Base-by-base conservation (phyloP, 257 asterid species). In the Salvia miltiorrhiza region DNA sequence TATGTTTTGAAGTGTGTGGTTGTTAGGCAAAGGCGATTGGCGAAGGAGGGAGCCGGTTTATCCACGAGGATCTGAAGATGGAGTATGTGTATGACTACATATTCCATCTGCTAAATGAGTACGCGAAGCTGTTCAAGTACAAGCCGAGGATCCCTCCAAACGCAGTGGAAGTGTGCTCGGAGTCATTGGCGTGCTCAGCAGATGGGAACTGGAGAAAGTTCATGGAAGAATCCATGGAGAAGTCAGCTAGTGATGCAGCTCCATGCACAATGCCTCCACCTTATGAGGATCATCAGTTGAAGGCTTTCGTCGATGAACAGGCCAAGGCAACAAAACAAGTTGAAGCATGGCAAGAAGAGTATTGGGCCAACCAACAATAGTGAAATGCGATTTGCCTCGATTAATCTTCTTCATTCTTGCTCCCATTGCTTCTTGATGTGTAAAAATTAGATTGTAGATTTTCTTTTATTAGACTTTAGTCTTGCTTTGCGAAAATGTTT, bases 21-120 rank as follows among this genome's bases (percentile, higher is more conserved):
- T 44, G 19, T 41, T 54, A 88, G 98, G 97, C 97, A 57, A 85
- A 77, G 70, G 80, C 80, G 65, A 90, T 93, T 49, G 93, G 98
- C 24, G 84, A 75, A 54, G 73, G 84, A 3, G 98, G 93, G 21
- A 93, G 95, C 83, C 75, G 58, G 6, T 92, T 79, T 26, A 74
- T 84, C 19, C 86, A 82, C 40, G 95, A 93, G 58, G 76, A 70
- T 33, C 77, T 93, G 11, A 70, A 13, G 14, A 85, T 88, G 95
- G 79, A 86, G 66, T 49, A 85, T 59, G 77, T 93, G 5, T 93
- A 93, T 8, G 91, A 84, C 67, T 93, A 90, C 75, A 78, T 80
- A 70, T 82, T 85, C 77, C 97, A 92, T 74, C 78, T 92, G 56
- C 67, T 92, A 5, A 68, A 72, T 41, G 95, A 90, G 63, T 92